A percentile compares a stretch with the other conserved stretches of the same genome.
Conservation (phyloP, 2,329 filamentous ascomycete species). For the Alternaria tenuissima region DNA sequence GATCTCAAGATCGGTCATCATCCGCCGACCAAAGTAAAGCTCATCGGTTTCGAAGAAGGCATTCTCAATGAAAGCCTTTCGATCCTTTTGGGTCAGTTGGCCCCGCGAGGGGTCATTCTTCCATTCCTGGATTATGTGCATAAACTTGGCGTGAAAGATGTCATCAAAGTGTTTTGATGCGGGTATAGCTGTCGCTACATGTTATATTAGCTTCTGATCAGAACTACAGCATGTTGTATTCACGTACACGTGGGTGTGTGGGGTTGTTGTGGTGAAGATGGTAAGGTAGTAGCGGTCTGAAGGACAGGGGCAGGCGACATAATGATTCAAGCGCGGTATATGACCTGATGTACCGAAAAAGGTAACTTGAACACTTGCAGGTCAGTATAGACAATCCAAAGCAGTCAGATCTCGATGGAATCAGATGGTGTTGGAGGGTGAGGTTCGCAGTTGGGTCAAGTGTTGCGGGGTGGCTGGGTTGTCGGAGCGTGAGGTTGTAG, state of each 20-base stretch:
- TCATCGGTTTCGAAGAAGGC: conserved; percentile 44
- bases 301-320: conserved; percentile 48
- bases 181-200: conserved; percentile 23
- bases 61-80: conserved; percentile 44
- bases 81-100: conserved; percentile 42
- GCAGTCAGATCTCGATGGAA: conserved; percentile 27
- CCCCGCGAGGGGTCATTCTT: conserved; percentile 40
- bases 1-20: conserved; percentile 41
- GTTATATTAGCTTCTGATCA: conserved; percentile 11
- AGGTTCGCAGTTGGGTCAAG: conserved; percentile 19
- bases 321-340: conserved; percentile 35
- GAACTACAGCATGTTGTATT: background rate
- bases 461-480: conserved; percentile 35
- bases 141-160: conserved; percentile 47
- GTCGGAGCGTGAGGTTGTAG: conserved; percentile 39
- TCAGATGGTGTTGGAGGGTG: conserved; percentile 35
- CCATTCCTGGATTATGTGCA: conserved; percentile 44
- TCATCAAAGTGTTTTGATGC: conserved; percentile 43
- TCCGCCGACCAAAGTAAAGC: conserved; percentile 39
- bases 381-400: conserved; percentile 1
- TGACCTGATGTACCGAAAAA: conserved; percentile 32
- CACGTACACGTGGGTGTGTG: conserved; percentile 25
- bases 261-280: conserved; percentile 30
- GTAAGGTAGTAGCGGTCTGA: conserved; percentile 30
- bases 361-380: conserved; percentile 15